phyloP scores from a whole-genome alignment of 306 rosid genomes.

The Calophaca sinica region DNA sequence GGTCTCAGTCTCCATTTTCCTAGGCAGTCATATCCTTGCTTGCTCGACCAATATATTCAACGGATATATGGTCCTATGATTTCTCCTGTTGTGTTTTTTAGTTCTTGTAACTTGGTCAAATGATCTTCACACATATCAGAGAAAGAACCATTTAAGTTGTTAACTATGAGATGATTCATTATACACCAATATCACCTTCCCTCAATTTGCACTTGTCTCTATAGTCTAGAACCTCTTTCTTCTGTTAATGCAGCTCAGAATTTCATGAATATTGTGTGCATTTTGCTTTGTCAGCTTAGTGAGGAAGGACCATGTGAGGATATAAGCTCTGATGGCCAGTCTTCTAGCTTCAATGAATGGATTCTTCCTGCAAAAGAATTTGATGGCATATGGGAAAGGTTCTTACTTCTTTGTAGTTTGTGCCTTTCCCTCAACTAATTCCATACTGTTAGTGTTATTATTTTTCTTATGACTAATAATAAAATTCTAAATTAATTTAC shows the following conservation, averaged over 20 bases:
- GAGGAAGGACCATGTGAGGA: slow-evolving; percentile 98
- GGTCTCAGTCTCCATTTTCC: slow-evolving; percentile 15
- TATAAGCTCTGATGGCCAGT: slow-evolving; percentile 83
- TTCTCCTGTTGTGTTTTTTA: slow-evolving; percentile 7
- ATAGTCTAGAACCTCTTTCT: slow-evolving; percentile 33
- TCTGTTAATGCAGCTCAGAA: background rate
- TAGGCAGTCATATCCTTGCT: slow-evolving; percentile 7
- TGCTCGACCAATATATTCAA: slow-evolving; percentile 8
- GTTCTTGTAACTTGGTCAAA: slow-evolving; percentile 21
- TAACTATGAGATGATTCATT: background rate
- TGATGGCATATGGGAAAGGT: slow-evolving; percentile 99
- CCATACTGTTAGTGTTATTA: background rate
- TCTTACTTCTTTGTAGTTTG: slow-evolving; percentile 42
- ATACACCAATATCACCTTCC: slow-evolving; percentile 14
- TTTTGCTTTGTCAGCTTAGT: slow-evolving; percentile 71
- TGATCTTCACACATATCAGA: slow-evolving; percentile 14
- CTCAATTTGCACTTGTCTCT: background rate
- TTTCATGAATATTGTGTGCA: slow-evolving; percentile 41
- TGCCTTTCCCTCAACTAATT: slow-evolving; percentile 34
- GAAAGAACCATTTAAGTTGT: slow-evolving; percentile 1
- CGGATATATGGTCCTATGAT: slow-evolving; percentile 1
- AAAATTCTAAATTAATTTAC: slow-evolving; percentile 30
- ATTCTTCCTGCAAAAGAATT: slow-evolving; percentile 95
- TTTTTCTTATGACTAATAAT: slow-evolving; percentile 15
- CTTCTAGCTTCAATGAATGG: slow-evolving; percentile 93